phyloP scores from a whole-genome alignment of 2,329 filamentous ascomycete genomes.

The Fusarium austroafricanum region DNA sequence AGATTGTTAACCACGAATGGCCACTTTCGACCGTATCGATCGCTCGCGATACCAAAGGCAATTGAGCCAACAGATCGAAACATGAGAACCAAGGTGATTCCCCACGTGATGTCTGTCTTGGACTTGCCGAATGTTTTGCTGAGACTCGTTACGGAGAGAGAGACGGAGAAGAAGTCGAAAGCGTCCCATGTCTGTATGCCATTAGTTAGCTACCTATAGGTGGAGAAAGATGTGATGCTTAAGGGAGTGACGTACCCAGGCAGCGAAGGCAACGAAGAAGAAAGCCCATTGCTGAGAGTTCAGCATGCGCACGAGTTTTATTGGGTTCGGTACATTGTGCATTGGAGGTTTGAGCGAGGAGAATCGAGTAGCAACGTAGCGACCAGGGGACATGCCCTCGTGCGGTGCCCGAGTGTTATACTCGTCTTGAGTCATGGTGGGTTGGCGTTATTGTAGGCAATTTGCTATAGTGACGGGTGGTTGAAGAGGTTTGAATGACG shows the following conservation, averaged over 20 bases:
- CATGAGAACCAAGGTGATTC: conserved; percentile 72
- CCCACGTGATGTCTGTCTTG: conserved; percentile 71
- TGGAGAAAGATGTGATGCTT: accelerated
- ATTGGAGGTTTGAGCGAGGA: conserved; percentile 68
- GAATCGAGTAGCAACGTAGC: conserved; percentile 65
- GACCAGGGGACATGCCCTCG: conserved; percentile 60
- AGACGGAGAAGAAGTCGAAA: conserved; percentile 76
- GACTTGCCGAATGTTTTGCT: conserved; percentile 63
- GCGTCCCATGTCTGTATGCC: conserved; percentile 67
- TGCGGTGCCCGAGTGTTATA: conserved; percentile 56
- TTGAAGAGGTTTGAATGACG: background rate
- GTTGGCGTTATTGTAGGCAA: background rate
- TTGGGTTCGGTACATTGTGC: conserved; percentile 64
- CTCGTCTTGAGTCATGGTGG: conserved; percentile 43
- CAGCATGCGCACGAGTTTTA: conserved; percentile 61
- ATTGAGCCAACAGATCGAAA: conserved; percentile 67
- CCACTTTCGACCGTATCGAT: conserved; percentile 73
- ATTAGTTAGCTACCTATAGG: background rate
- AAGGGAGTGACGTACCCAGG: conserved; percentile 60
- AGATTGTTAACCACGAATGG: conserved; percentile 82
- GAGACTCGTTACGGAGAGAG: conserved; percentile 67
- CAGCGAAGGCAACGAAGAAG: conserved; percentile 65
- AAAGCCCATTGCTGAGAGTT: conserved; percentile 65
- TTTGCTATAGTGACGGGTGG: background rate
- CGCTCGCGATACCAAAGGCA: conserved; percentile 65